Evolutionary conservation across 1,284 basidiomycete genomes (phyloP), one percentile per base, ranked within the genome.

Genomic region (Farysia itapuensis): DNA sequence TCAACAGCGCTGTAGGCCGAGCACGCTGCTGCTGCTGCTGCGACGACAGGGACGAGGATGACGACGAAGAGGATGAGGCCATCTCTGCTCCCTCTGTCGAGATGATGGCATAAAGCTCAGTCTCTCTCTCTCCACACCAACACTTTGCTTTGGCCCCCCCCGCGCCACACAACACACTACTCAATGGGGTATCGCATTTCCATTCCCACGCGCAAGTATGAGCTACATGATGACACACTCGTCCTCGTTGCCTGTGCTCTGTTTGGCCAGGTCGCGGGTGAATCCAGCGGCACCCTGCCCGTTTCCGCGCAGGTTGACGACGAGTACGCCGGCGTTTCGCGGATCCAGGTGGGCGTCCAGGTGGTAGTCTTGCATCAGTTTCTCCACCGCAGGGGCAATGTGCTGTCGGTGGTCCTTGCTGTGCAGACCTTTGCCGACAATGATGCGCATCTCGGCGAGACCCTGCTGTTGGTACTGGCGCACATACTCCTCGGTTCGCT

Each of bases 331-430:
- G 0, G 83, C 77, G 67, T 97, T 97, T 19, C 83, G 77, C 1
- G 86, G 86, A 78, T 97, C 94, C 11, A 92, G 76, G 49, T 87
- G 81, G 3, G 90, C 89, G 1, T 82, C 79, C 12, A 93, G 80
- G 50, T 84, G 81, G 77, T 91, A 84, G 86, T 87, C 88, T 52
- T 82, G 81, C 84, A 93, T 89, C 44, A 96, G 79, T 37, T 88
- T 85, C 75, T 89, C 88, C 36, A 98, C 87, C 4, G 92, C 93
- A 16, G 94, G 94, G 74, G 89, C 93, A 75, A 97, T 84, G 79
- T 95, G 95, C 1, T 89, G 86, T 12, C 85, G 82, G 43, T 87
- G 86, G 21, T 84, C 83, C 36, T 82, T 79, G 20, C 90, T 93
- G 77, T 98, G 94, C 16, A 93, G 80, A 12, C 93, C 93, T 45